Conservation (phyloP, 768 basidiomycete genomes). For the Pilatotrama ljubarskyi region DNA sequence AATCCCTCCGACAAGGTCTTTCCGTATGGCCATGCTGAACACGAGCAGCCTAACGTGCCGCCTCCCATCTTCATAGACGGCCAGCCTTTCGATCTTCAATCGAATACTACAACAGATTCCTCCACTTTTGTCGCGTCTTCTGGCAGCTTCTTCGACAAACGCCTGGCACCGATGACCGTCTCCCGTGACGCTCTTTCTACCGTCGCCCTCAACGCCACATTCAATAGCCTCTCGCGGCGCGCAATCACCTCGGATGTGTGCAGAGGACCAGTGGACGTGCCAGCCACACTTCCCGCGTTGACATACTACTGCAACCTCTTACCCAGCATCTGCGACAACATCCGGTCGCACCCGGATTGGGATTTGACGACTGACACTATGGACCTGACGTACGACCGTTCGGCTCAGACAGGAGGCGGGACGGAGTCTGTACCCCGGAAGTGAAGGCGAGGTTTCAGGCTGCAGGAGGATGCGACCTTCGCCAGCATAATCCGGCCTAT, state of each 20-base stretch:
- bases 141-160: too few species aligned
- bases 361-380: neutral
- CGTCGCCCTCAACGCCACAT: too few species aligned
- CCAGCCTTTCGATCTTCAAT: too few species aligned
- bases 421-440: neutral
- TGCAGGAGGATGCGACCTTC: conserved; percentile 1
- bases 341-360: neutral
- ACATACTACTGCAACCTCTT: conserved; percentile 7
- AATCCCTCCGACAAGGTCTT: too few species aligned
- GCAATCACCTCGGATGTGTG: neutral
- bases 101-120: too few species aligned
- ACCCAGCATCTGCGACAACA: conserved; percentile 9
- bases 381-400: conserved; percentile 9
- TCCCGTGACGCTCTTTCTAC: too few species aligned
- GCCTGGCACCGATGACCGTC: too few species aligned
- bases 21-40: too few species aligned
- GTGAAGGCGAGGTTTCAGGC: neutral
- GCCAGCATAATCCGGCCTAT: neutral
- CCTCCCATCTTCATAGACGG: too few species aligned
- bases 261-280: neutral
- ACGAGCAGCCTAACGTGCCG: too few species aligned
- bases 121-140: too few species aligned
- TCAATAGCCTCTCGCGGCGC: too few species aligned
- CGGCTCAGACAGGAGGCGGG: neutral
- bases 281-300: neutral